Base-by-base conservation (phyloP, 164 flowering plant genomes). In the Brasenia schreberi region DNA sequence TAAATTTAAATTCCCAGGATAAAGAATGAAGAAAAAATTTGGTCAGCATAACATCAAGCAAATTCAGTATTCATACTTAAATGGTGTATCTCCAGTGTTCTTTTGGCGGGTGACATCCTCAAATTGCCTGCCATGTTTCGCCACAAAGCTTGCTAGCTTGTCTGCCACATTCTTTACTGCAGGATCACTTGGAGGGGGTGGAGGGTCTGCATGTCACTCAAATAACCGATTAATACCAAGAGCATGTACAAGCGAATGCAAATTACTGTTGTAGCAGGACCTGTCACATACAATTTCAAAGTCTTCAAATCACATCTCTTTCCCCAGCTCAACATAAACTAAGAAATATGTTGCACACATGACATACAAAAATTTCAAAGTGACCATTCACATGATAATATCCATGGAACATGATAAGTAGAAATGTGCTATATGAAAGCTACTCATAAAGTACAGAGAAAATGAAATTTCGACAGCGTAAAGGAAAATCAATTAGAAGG, bases 211-310 rank as follows among this genome's bases (percentile, higher is more conserved):
- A 95, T 83, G 77, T 84, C 90, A 95, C 97, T 95, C 89, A 95
- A 81, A 94, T 81, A 91, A 91, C 90, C 79, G 89, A 87, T 95
- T 95, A 95, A 92, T 86, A 92, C 92, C 97, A 67, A 84, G 92
- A 83, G 85, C 85, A 91, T 87, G 94, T 84, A 89, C 84, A 85
- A 84, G 85, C 71, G 87, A 89, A 91, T 87, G 86, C 87, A 86
- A 93, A 90, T 73, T 83, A 93, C 87, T 85, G 83, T 84, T 82
- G 84, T 81, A 86, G 89, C 93, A 92, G 92, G 73, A 86, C 79
- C 69, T 84, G 88, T 83, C 85, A 87, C 78, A 88, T 73, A 9
- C 12, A 49, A 49, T 81, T 85, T 83, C 85, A 87, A 82, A 78
- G 77, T 84, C 91, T 81, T 81, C 85, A 85, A 84, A 72, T 82